Evolutionary conservation across 148 eudicot genomes (phyloP), one percentile per base, ranked within the genome.

Genomic region (Persicaria maculosa): DNA sequence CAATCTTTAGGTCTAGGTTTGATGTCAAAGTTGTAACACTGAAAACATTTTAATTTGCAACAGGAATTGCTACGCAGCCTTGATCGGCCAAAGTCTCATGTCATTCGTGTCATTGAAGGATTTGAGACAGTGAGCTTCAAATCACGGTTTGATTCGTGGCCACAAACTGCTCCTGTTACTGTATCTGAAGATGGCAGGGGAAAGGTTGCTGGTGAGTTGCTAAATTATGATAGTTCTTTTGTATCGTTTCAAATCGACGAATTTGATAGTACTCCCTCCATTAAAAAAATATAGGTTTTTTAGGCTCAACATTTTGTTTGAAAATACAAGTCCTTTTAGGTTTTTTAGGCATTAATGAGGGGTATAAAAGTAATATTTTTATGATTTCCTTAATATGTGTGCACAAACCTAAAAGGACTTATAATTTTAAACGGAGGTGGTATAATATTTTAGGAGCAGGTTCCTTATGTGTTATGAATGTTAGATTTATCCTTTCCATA

Each of bases 161-260:
- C 96, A 73, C 86, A 88, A 79, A 79, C 84, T 80, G 74, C 89
- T 58, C 81, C 85, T 71, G 89, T 85, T 65, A 83, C 91, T 58
- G 92, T 84, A 46, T 83, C 98, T 71, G 96, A 93, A 84, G 98
- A 93, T 79, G 96, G 98, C 61, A 87, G 98, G 83, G 92, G 96
- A 85, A 93, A 91, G 83, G 96, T 93, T 80, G 98, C 96, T 79
- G 98, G 98, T 93, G 47, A 86, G 91, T 81, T 54, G 36, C 78
- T 78, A 16, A 12, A 54, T 16, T 47, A 57, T 57, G 31, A 75
- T 25, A 65, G 36, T 54, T 65, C 68, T 61, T 31, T 48, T 44
- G 9, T 65, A 65, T 65, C 9, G 43, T 65, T 65, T 15, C 46
- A 65, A 25, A 40, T 31, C 40, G 46, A 17, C 36, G 36, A 9